Conservation (phyloP, 2,329 filamentous ascomycete species). For the Xylaria sp. region DNA sequence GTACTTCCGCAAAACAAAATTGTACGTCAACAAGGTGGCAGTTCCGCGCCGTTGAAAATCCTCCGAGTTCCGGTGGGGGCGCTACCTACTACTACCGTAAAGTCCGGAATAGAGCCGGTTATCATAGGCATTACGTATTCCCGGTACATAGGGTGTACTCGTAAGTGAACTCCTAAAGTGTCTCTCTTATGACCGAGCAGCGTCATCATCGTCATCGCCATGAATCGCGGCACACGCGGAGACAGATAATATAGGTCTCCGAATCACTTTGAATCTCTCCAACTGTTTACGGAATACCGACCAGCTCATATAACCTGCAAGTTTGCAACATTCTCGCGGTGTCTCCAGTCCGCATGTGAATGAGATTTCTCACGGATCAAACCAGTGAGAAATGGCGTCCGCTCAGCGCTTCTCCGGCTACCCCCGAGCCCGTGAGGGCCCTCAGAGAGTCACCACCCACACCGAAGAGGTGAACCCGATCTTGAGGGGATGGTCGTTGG, state of each 20-base stretch:
- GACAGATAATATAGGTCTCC: not conserved
- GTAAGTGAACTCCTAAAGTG: too few relatives aligned
- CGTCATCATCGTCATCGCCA: not conserved
- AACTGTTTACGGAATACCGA: not conserved
- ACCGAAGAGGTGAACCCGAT: slow-evolving; percentile 61
- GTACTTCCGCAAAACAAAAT: too few relatives aligned
- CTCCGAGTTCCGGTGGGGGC: too few relatives aligned
- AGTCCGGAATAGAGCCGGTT: too few relatives aligned
- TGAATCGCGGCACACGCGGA: not conserved
- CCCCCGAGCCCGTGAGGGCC: slow-evolving; percentile 28
- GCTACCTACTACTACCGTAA: too few relatives aligned
- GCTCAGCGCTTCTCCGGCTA: slow-evolving; percentile 29
- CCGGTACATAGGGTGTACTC: too few relatives aligned
- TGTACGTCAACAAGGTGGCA: too few relatives aligned
- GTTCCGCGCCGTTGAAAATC: too few relatives aligned
- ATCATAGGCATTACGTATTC: too few relatives aligned
- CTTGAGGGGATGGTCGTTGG: slow-evolving; percentile 60
- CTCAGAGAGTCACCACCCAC: slow-evolving; percentile 39
- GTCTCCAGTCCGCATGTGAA: not conserved
- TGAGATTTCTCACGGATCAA: not conserved
- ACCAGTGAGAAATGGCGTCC: slow-evolving; percentile 4
- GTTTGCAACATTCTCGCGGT: not conserved
- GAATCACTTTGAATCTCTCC: not conserved
- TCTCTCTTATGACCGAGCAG: too few relatives aligned
- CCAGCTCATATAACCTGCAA: not conserved